Evolutionary conservation across 176 grass and related monocot species (phyloP).

Genomic region (Alloteropsis semialata): DNA sequence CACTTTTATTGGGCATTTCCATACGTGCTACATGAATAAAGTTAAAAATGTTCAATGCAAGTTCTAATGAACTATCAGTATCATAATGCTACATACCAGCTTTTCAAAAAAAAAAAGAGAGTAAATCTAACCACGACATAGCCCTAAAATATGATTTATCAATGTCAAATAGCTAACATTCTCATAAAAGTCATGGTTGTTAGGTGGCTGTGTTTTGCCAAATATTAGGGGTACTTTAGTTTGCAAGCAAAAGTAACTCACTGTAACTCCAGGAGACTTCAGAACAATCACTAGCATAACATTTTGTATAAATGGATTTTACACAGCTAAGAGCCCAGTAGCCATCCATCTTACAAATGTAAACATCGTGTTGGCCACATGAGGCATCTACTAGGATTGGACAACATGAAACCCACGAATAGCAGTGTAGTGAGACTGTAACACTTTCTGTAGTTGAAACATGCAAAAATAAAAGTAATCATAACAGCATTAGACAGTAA

Average conservation of each 20-base stretch:
- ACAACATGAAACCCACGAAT: slow-evolving; percentile 3
- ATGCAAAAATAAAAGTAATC: neutral
- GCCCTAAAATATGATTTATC: neutral
- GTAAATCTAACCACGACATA: neutral
- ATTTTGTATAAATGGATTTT: neutral
- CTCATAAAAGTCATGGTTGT: neutral
- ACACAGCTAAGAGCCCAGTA: neutral
- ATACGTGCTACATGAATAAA: neutral
- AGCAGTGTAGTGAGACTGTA: neutral
- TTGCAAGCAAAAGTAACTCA: neutral
- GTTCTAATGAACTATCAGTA: neutral
- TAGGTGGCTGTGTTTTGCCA: neutral
- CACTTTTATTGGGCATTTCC: neutral
- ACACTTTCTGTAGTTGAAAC: neutral
- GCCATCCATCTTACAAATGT: neutral
- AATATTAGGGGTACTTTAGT: neutral
- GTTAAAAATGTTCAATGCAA: neutral
- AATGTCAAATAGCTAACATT: neutral
- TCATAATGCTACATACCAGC: neutral
- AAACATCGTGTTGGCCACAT: neutral
- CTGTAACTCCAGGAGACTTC: neutral
- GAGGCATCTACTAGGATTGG: neutral
- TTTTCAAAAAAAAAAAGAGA: too few relatives aligned
- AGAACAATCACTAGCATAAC: neutral
- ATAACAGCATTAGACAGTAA: neutral